Percentiles rank a stretch among this genome's conserved stretches.
Conservation (phyloP, 345 rosid genomes). For the Bruguiera parviflora region DNA sequence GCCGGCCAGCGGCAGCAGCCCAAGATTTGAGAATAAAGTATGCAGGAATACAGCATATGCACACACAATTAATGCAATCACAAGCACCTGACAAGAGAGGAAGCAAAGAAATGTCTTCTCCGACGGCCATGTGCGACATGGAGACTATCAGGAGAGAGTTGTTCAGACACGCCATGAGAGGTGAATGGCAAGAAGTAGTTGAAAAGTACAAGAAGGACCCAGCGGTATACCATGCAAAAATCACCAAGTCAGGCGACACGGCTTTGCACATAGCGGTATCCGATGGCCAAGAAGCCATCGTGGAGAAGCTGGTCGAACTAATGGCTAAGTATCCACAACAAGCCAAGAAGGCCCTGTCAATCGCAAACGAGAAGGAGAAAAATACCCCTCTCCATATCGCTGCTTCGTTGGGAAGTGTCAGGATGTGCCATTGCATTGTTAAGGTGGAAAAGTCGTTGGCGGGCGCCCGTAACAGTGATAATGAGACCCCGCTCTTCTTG, state of each 20-base stretch:
- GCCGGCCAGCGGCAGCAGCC: no score
- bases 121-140: no score
- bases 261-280: constrained; percentile 44
- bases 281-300: constrained; percentile 24
- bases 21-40: no score
- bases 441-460: background rate
- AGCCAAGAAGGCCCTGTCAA: constrained; percentile 3
- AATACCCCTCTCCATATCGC: background rate
- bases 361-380: constrained; percentile 10
- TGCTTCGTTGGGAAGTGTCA: background rate
- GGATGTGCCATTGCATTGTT: background rate
- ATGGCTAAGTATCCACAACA: background rate
- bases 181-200: constrained; percentile 33
- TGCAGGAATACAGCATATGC: no score
- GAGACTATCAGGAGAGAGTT: no score
- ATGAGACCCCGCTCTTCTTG: constrained; percentile 21
- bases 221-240: constrained; percentile 3
- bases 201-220: background rate
- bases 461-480: background rate
- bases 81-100: no score
- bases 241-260: constrained; percentile 37
- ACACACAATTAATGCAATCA: no score
- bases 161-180: constrained; percentile 33
- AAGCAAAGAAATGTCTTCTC: no score
- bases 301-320: constrained; percentile 13